phyloP scores from a whole-genome alignment of 352 stramenopile species.

The Plasmopara halstedii region DNA sequence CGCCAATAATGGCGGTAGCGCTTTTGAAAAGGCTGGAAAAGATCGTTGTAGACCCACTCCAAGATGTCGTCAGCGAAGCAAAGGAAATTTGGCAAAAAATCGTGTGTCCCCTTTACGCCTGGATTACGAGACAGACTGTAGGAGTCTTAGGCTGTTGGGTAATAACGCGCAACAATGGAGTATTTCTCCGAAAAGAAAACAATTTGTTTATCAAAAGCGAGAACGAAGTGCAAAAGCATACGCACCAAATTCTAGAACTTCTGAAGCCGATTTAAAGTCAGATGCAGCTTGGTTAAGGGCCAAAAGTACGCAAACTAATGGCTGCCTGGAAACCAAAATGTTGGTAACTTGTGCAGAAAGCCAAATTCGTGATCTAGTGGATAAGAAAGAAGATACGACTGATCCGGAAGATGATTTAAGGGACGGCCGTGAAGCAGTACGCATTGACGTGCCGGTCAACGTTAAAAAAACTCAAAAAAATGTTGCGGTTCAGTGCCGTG shows the following conservation, averaged over 20 bases:
- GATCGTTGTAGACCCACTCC: background rate
- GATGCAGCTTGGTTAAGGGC: constrained; percentile 10
- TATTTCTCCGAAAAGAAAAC: constrained; percentile 11
- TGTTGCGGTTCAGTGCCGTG: constrained; percentile 11
- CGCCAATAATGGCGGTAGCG: background rate
- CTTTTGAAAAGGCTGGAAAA: background rate
- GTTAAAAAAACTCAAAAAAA: background rate
- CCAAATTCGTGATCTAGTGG: background rate
- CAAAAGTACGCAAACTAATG: constrained; percentile 12
- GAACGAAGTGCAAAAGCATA: background rate
- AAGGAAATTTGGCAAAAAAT: constrained; percentile 1
- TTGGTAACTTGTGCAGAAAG: background rate
- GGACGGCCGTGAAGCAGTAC: background rate
- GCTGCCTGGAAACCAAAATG: background rate
- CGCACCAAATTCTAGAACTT: background rate
- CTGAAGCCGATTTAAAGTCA: background rate
- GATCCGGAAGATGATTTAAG: constrained; percentile 8
- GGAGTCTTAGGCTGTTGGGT: constrained; percentile 19
- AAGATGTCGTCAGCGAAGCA: background rate
- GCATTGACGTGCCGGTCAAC: background rate
- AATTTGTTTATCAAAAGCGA: constrained; percentile 12
- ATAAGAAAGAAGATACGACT: constrained; percentile 1
- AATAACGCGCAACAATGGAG: constrained; percentile 9
- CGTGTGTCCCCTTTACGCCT: constrained; percentile 13
- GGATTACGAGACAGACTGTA: constrained; percentile 10